phyloP scores from a whole-genome alignment of 208 protist genomes.

The Phytomonas sp. region DNA sequence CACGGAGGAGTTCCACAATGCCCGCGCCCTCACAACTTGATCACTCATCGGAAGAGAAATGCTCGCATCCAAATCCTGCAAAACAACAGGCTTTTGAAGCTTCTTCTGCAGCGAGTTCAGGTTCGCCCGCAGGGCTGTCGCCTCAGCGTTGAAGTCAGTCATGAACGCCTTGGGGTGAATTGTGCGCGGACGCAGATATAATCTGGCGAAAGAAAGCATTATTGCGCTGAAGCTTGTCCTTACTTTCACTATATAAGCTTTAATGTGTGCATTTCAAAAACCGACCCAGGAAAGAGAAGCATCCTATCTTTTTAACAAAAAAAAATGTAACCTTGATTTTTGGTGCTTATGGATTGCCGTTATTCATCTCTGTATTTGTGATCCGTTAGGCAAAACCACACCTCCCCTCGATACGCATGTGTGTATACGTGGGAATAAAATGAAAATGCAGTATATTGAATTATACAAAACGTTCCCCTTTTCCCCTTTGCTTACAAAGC shows the following conservation, averaged over 20 bases:
- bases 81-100: slow-evolving; percentile 19
- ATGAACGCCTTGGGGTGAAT: slow-evolving; percentile 9
- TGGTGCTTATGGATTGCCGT: neutral
- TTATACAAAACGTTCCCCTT: neutral
- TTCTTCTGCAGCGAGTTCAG: neutral
- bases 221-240: neutral
- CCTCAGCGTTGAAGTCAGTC: neutral
- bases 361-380: neutral
- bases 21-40: slow-evolving; percentile 26
- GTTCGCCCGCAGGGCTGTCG: neutral
- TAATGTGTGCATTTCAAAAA: neutral
- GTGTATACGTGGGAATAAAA: neutral
- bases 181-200: neutral
- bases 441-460: neutral
- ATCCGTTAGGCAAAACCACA: neutral
- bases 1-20: slow-evolving; percentile 55
- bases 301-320: neutral
- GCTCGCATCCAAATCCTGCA: slow-evolving; percentile 38
- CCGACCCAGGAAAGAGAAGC: neutral
- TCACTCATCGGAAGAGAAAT: slow-evolving; percentile 13
- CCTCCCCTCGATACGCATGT: neutral
- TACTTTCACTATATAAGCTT: neutral
- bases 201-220: neutral
- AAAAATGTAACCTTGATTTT: neutral
- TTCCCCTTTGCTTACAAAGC: neutral